A percentile compares a stretch with the other conserved stretches of the same genome.
phyloP scores from a whole-genome alignment of 805 yeast species.

The Candida ascalaphidarum region DNA sequence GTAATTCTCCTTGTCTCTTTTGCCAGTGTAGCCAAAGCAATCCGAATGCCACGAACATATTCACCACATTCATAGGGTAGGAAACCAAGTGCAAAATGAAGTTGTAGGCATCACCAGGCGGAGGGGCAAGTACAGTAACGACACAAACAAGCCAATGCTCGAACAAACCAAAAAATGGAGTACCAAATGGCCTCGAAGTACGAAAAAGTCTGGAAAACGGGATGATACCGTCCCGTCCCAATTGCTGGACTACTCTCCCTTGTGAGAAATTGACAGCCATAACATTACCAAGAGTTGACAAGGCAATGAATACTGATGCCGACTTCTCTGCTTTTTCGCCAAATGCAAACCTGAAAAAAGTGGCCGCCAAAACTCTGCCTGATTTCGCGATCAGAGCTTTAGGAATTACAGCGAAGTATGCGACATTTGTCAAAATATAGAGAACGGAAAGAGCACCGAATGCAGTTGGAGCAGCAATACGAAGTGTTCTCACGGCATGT shows the following conservation, averaged over 20 bases:
- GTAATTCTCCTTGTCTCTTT: slow-evolving; percentile 37
- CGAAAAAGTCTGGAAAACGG: slow-evolving; percentile 72
- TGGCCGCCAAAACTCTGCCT: slow-evolving; percentile 67
- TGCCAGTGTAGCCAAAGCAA: slow-evolving; percentile 50
- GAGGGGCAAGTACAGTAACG: slow-evolving; percentile 69
- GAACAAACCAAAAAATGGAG: slow-evolving; percentile 66
- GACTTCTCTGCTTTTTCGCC: slow-evolving; percentile 64
- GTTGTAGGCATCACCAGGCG: slow-evolving; percentile 84
- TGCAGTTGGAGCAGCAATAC: slow-evolving; percentile 69
- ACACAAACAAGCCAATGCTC: slow-evolving; percentile 74
- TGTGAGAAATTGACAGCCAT: slow-evolving; percentile 74
- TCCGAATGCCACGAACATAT: slow-evolving; percentile 58
- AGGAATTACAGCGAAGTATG: slow-evolving; percentile 78
- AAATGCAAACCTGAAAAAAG: slow-evolving; percentile 65
- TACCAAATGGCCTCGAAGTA: slow-evolving; percentile 58
- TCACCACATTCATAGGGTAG: slow-evolving; percentile 73
- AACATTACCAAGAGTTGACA: slow-evolving; percentile 77
- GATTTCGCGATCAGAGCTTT: slow-evolving; percentile 49
- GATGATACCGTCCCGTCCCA: slow-evolving; percentile 74
- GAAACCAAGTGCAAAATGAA: slow-evolving; percentile 73
- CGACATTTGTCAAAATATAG: slow-evolving; percentile 69
- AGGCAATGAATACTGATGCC: slow-evolving; percentile 70
- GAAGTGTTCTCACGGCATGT: slow-evolving; percentile 63
- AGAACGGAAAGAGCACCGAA: slow-evolving; percentile 51
- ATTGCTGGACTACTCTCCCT: slow-evolving; percentile 71